phyloP scores from a whole-genome alignment of 176 grass and related monocot genomes.

The Aegilops speltoides region DNA sequence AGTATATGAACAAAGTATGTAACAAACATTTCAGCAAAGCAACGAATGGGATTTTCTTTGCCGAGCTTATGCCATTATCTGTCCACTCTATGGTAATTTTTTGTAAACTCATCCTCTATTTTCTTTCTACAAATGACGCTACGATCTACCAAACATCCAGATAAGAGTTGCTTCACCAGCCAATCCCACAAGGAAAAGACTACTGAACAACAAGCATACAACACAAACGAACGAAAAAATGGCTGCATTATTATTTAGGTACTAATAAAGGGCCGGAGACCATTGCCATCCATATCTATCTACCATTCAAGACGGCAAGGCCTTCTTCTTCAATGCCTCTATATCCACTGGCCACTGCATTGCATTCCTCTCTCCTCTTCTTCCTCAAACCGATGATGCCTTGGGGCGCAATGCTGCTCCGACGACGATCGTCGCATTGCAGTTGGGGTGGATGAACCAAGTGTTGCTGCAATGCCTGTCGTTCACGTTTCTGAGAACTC shows the following conservation, averaged over 20 bases:
- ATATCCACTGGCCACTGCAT: background rate
- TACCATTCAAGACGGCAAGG: conserved; percentile 18
- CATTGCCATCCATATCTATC: conserved; percentile 25
- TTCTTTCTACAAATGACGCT: conserved; percentile 22
- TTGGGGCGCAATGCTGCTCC: background rate
- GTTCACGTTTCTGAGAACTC: conserved; percentile 39
- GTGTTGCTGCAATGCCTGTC: background rate
- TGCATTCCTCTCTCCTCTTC: conserved; percentile 10
- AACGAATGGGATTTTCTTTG: background rate
- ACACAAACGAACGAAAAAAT: conserved; percentile 34
- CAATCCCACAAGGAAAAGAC: background rate
- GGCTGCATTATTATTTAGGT: conserved; percentile 13
- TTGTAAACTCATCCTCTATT: background rate
- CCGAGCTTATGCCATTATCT: background rate
- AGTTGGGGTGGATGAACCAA: background rate
- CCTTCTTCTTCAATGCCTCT: conserved; percentile 1
- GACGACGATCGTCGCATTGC: background rate
- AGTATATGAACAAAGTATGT: background rate
- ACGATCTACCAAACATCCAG: background rate
- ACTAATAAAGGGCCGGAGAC: conserved; percentile 15
- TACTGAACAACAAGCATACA: conserved; percentile 30
- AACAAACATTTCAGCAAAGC: background rate
- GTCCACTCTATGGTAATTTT: background rate
- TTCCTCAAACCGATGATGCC: background rate
- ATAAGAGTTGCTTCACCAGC: background rate